These are phyloP conservation scores for Zymoseptoria tritici DNA, from an alignment of 2,329 filamentous ascomycete genomes.

Conservation along the genomic window DNA sequence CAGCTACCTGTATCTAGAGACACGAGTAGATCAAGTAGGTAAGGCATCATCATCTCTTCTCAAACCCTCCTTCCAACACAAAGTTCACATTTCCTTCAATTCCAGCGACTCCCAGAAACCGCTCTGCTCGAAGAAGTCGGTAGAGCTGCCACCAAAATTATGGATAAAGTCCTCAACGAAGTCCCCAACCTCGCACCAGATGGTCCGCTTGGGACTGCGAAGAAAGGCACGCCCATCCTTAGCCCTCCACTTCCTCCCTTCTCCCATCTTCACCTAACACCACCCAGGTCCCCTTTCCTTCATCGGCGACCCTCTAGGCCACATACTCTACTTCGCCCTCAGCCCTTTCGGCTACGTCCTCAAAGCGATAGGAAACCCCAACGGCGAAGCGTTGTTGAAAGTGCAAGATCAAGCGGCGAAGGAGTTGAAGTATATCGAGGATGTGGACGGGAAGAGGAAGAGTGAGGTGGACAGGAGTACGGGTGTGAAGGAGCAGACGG, in stretches of 20 bases:
- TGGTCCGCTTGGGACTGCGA: slow-evolving; percentile 20
- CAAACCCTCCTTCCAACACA: too few relatives aligned
- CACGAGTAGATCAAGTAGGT: not conserved
- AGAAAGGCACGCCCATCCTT: slow-evolving; percentile 12
- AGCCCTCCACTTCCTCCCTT: not conserved
- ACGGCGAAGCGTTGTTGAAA: slow-evolving; percentile 22
- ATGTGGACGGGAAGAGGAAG: not conserved
- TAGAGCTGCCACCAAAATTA: not conserved
- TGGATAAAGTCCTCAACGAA: slow-evolving; percentile 13
- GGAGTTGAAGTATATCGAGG: slow-evolving; percentile 16
- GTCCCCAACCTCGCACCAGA: slow-evolving; percentile 22
- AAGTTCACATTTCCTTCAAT: too few relatives aligned
- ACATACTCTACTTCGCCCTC: slow-evolving; percentile 26
- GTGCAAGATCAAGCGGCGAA: slow-evolving; percentile 19
- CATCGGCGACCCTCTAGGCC: slow-evolving; percentile 29
- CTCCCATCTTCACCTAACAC: not conserved
- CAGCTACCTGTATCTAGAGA: not conserved
- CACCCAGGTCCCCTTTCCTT: slow-evolving; percentile 25
- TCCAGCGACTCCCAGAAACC: too few relatives aligned
- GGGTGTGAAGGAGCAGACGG: slow-evolving; percentile 30
- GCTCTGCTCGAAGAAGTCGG: too few relatives aligned
- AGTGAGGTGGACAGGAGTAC: slow-evolving; percentile 20
- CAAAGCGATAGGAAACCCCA: slow-evolving; percentile 23
- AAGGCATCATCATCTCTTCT: not conserved
- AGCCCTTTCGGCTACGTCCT: slow-evolving; percentile 26